phyloP scores from a whole-genome alignment of 805 yeast species.

The Teunomyces aglyptinius region DNA sequence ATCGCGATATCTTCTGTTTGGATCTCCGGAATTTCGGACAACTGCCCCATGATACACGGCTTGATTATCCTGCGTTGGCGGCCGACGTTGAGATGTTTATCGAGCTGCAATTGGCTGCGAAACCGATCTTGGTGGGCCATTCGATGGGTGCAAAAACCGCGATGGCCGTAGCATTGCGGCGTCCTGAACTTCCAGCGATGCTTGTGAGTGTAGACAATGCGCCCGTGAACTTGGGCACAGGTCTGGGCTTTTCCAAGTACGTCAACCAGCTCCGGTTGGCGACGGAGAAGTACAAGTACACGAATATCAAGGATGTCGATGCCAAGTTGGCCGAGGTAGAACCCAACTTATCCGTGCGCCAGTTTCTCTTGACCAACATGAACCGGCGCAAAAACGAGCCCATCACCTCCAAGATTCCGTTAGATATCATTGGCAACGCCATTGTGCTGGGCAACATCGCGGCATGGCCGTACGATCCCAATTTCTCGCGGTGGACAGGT shows the following conservation, averaged over 20 bases:
- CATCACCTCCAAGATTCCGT: constrained; percentile 61
- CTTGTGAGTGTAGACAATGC: constrained; percentile 86
- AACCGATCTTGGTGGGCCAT: constrained; percentile 72
- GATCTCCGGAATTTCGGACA: constrained; percentile 91
- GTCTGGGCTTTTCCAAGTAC: constrained; percentile 64
- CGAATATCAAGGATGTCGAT: constrained; percentile 65
- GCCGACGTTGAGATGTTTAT: constrained; percentile 82
- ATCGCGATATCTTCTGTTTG: constrained; percentile 61
- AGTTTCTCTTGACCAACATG: constrained; percentile 73
- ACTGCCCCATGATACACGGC: constrained; percentile 73
- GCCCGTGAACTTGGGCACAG: constrained; percentile 61
- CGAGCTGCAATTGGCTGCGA: constrained; percentile 36
- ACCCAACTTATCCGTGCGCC: constrained; percentile 57
- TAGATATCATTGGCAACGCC: constrained; percentile 63
- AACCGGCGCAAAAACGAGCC: constrained; percentile 40
- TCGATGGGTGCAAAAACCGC: constrained; percentile 95
- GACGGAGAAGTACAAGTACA: constrained; percentile 43
- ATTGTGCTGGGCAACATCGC: constrained; percentile 67
- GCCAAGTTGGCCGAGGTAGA: constrained; percentile 62
- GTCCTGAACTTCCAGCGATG: constrained; percentile 59
- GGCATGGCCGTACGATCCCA: constrained; percentile 70
- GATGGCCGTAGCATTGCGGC: constrained; percentile 77
- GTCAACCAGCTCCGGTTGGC: constrained; percentile 61
- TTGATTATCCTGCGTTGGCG: constrained; percentile 79
- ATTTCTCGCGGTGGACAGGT: constrained; percentile 55